A percentile compares a stretch with the other conserved stretches of the same genome.
These are phyloP conservation scores for Tetrastigma voinierianum DNA, from an alignment of 164 flowering plant species.

Conservation along the genomic window DNA sequence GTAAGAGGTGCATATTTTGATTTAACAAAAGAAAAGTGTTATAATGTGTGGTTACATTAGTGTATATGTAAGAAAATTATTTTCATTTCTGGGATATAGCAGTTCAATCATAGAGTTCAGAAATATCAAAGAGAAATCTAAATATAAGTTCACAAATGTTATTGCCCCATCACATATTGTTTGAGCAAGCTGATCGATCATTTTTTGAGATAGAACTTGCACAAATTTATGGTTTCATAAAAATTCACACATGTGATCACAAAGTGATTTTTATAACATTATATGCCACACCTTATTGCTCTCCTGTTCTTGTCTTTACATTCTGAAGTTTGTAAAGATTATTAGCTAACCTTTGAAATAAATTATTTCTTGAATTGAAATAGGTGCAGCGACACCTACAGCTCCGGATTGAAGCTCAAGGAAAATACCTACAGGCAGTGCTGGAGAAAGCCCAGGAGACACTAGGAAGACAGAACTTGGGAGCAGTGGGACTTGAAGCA, in stretches of 20 bases:
- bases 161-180: not conserved
- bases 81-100: too few relatives aligned
- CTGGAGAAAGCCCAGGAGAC: constrained; percentile 93
- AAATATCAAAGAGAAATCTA: not conserved
- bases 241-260: too few relatives aligned
- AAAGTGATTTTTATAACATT: not conserved
- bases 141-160: not conserved
- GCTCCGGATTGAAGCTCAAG: constrained; percentile 89
- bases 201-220: too few relatives aligned
- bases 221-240: too few relatives aligned
- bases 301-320: not conserved
- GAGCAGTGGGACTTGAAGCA: constrained; percentile 65
- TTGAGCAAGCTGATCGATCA: not conserved
- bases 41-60: too few relatives aligned
- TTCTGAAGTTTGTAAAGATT: not conserved
- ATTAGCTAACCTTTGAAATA: not conserved
- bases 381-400: constrained; percentile 91
- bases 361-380: constrained; percentile 12
- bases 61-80: too few relatives aligned
- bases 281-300: not conserved
- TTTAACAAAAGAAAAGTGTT: too few relatives aligned
- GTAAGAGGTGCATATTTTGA: too few relatives aligned
- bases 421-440: constrained; percentile 81
- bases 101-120: too few relatives aligned
- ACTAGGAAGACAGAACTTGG: constrained; percentile 71